Conservation (phyloP, 2,329 filamentous ascomycete species). For the Diaporthe nobilis region DNA sequence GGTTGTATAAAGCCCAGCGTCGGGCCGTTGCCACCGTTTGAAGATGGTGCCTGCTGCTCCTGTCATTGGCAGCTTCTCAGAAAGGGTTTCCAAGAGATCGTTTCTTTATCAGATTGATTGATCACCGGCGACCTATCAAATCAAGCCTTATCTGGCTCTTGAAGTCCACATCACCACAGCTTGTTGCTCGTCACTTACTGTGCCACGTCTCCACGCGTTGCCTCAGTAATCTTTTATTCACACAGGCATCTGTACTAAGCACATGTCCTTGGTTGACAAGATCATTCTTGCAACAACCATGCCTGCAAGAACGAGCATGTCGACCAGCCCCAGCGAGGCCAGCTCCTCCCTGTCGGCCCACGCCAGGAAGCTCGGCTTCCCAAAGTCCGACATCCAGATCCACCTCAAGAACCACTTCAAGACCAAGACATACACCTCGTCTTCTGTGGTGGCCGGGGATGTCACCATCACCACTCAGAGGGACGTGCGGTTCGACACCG, state of each 20-base stretch:
- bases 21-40: conserved; percentile 22
- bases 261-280: conserved; percentile 5
- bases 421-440: conserved; percentile 69
- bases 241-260: not conserved
- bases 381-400: conserved; percentile 61
- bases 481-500: conserved; percentile 63
- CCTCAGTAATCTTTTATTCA: conserved; percentile 2
- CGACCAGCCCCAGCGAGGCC: conserved; percentile 40
- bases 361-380: conserved; percentile 42
- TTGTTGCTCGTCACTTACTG: not conserved
- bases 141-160: not conserved
- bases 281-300: conserved; percentile 7
- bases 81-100: conserved; percentile 6
- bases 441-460: conserved; percentile 64
- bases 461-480: conserved; percentile 61
- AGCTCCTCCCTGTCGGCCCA: conserved; percentile 39
- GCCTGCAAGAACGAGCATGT: conserved; percentile 33
- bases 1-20: conserved; percentile 7
- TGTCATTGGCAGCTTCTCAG: not conserved
- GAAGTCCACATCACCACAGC: not conserved
- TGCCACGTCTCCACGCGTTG: not conserved
- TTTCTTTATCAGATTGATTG: conserved; percentile 1
- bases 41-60: conserved; percentile 14
- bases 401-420: conserved; percentile 67
- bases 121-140: not conserved